Base-by-base conservation (phyloP, 257 asterid genomes). In the Ligustrum vulgare region DNA sequence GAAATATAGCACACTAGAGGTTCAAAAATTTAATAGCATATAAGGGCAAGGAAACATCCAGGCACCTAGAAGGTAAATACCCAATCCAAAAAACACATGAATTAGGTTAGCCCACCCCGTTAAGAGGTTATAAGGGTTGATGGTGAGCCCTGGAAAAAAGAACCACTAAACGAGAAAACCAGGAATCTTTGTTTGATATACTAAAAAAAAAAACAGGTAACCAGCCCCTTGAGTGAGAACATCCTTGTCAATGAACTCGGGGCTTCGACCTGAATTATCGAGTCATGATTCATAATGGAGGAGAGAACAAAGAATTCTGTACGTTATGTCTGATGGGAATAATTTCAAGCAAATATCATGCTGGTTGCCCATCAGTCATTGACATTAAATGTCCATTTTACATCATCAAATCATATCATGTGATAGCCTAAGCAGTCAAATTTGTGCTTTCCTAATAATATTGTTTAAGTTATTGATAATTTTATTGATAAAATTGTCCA, bases 271-370 rank as follows among this genome's bases (percentile, higher is more conserved):
- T 78, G 78, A 80, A 78, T 72, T 84, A 82, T 82, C 83, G 70
- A 79, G 69, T 77, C 75, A 87, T 79, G 85, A 83, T 75, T 80
- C 87, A 78, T 79, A 82, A 82, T 4, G 67, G 75, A 78, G 76
- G 76, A 62, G 76, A 82, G 76, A 75, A 72, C 69, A 71, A 77
- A 73, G 65, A 34, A 62, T 74, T 78, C 86, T 74, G 90, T 87
- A 79, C 63, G 84, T 82, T 80, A 81, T 75, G 84, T 75, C 87
- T 84, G 86, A 83, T 72, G 70, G 67, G 72, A 79, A 82, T 72
- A 81, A 82, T 70, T 77, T 77, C 35, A 79, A 86, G 81, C 73
- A 51, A 80, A 75, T 75, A 47, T 71, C 13, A 68, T 77, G 73
- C 71, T 60, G 35, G 70, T 78, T 74, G 66, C 71, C 78, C 85